Conservation (phyloP, 495 filamentous ascomycete species). For the Amphirosellinia nigrospora region DNA sequence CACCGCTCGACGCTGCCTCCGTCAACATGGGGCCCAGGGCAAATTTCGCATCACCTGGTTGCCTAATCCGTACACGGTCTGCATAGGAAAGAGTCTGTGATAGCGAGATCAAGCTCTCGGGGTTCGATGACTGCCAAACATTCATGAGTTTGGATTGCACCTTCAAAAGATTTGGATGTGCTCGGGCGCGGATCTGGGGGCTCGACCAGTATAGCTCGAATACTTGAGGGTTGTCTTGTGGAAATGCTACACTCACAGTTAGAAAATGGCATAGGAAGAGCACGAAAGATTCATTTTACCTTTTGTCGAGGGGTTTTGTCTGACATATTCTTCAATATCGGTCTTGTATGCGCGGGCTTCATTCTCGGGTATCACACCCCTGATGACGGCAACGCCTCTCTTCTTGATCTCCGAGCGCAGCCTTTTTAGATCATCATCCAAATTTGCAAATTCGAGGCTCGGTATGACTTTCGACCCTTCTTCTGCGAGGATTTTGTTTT, state of each 20-base stretch:
- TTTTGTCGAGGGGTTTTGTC: slow-evolving; percentile 63
- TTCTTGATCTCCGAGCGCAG: slow-evolving; percentile 59
- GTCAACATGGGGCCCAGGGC: slow-evolving; percentile 87
- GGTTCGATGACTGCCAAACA: slow-evolving; percentile 71
- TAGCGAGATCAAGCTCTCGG: slow-evolving; percentile 62
- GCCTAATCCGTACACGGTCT: slow-evolving; percentile 80
- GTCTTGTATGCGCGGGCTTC: slow-evolving; percentile 65
- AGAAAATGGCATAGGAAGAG: not conserved
- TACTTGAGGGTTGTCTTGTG: slow-evolving; percentile 68
- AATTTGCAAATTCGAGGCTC: slow-evolving; percentile 60
- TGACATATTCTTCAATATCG: slow-evolving; percentile 65
- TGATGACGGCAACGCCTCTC: slow-evolving; percentile 67
- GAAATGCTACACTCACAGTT: slow-evolving; percentile 54
- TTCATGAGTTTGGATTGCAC: slow-evolving; percentile 76
- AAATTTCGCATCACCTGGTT: slow-evolving; percentile 78
- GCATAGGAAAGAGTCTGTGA: slow-evolving; percentile 73
- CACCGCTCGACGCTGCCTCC: slow-evolving; percentile 86
- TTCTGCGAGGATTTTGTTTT: slow-evolving; percentile 56
- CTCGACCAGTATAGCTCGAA: slow-evolving; percentile 91
- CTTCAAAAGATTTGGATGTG: slow-evolving; percentile 71
- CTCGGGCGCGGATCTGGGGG: slow-evolving; percentile 73
- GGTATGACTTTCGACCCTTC: slow-evolving; percentile 58
- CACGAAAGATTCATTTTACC: slow-evolving; percentile 36
- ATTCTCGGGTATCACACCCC: slow-evolving; percentile 64
- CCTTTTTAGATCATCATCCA: slow-evolving; percentile 54